Evolutionary conservation across 306 rosid species (phyloP).

Genomic region (Citrullus mucosospermus): DNA sequence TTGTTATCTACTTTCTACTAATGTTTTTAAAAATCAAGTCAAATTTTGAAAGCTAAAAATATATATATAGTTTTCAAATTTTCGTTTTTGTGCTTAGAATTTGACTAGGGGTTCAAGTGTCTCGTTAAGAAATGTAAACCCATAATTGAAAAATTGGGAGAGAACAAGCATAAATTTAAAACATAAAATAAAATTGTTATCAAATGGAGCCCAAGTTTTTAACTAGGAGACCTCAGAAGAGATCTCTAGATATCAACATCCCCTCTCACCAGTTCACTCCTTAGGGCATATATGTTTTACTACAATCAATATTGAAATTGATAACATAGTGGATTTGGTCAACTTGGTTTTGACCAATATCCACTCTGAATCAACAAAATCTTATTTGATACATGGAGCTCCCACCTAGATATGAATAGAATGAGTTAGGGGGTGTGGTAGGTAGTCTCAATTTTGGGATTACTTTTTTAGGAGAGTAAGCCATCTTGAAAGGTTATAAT

Average conservation of each 20-base stretch:
- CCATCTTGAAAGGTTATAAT: not conserved
- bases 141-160: too few species aligned
- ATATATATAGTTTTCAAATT: too few species aligned
- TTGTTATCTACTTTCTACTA: too few species aligned
- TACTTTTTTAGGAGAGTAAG: not conserved
- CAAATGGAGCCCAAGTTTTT: too few species aligned
- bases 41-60: too few species aligned
- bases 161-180: too few species aligned
- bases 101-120: too few species aligned
- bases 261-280: not conserved
- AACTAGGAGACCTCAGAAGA: not conserved
- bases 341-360: not conserved
- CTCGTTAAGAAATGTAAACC: too few species aligned
- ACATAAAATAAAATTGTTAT: too few species aligned
- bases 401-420: not conserved
- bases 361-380: not conserved
- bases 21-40: too few species aligned
- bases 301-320: not conserved
- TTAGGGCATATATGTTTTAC: not conserved
- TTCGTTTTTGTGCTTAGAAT: too few species aligned
- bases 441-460: not conserved
- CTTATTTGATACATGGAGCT: not conserved
- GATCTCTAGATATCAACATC: not conserved
- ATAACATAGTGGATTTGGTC: not conserved
- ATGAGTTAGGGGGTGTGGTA: not conserved